Evolutionary conservation across 768 basidiomycete genomes (phyloP), one percentile per base, ranked within the genome.

Genomic region (Panaeolus cyanescens): DNA sequence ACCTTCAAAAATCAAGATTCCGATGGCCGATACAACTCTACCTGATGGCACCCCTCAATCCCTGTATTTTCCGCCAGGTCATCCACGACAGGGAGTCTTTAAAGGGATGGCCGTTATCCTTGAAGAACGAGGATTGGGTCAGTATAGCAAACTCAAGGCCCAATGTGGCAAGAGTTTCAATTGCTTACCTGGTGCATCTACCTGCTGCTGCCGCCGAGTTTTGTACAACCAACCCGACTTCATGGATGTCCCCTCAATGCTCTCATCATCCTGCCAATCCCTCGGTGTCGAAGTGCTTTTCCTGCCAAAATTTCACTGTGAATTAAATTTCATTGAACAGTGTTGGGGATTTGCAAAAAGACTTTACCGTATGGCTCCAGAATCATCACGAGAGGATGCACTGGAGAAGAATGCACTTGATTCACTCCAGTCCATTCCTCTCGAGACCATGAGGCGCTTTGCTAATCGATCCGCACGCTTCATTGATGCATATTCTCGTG

Each of bases 211-310:
- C 59, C 68, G 68, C 3, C 57, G 72, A 9, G 57, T 77, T 5
- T 74, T 81, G 3, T 79, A 68, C 65, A 72, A 72, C 40, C 62
- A 81, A 58, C 74, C 74, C 4, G 78, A 83, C 61, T 82, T 81
- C 64, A 64, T 62, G 25, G 56, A 71, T 32, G 67, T 71, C 4
- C 59, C 70, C 57, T 75, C 75, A 0, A 59, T 69, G 39, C 68
- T 82, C 1, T 70, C 81, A 61, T 60, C 39, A 6, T 34, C 63
- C 6, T 73, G 65, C 62, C 58, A 70, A n/a, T 53, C 56, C 5
- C 64, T 61, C 20, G 69, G 69, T 19, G 62, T 69, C 42, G 4
- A n/a, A n/a, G 55, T 62, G 13, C 59, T 70, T n/a, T 72, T 70
- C 59, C 61, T 72, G 17, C 70, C 70, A 12, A 79, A 79, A 55